These are phyloP conservation scores for Misopates orontium DNA, from an alignment of 257 asterid species.

Conservation along the genomic window DNA sequence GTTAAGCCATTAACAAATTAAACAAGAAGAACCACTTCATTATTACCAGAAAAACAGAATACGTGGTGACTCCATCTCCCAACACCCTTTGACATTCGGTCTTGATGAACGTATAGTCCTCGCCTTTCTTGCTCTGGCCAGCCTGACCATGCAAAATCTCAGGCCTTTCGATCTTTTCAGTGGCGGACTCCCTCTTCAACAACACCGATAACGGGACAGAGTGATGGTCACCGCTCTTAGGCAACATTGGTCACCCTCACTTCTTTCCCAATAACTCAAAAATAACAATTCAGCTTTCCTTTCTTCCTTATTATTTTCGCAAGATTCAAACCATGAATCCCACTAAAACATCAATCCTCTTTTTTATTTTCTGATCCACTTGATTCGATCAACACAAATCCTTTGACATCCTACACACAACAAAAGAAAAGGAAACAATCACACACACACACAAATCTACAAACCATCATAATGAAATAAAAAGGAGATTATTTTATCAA, in stretches of 20 bases:
- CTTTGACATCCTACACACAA: slow-evolving; percentile 47
- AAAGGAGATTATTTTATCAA: slow-evolving; percentile 23
- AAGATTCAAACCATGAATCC: slow-evolving; percentile 29
- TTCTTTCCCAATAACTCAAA: slow-evolving; percentile 26
- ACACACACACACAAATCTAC: slow-evolving; percentile 2
- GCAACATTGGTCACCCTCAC: slow-evolving; percentile 56
- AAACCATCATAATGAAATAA: background rate
- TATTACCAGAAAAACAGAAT: slow-evolving; percentile 82
- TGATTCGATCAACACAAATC: slow-evolving; percentile 45
- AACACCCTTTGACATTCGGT: slow-evolving; percentile 79
- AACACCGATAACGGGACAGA: slow-evolving; percentile 88
- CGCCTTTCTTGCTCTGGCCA: slow-evolving; percentile 94
- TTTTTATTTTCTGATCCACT: slow-evolving; percentile 28
- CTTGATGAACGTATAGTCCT: slow-evolving; percentile 82
- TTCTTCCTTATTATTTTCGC: background rate
- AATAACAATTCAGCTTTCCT: slow-evolving; percentile 21
- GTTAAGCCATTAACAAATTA: no score
- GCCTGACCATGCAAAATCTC: slow-evolving; percentile 83
- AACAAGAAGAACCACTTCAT: no score
- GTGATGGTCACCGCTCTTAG: slow-evolving; percentile 78
- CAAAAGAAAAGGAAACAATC: slow-evolving; percentile 18
- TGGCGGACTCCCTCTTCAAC: slow-evolving; percentile 88
- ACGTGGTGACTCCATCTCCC: slow-evolving; percentile 92
- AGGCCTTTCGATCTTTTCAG: slow-evolving; percentile 91
- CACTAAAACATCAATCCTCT: slow-evolving; percentile 38